A percentile compares a stretch with the other conserved stretches of the same genome.
Conservation (phyloP, 306 rosid genomes). For the Vigna hirtella region DNA sequence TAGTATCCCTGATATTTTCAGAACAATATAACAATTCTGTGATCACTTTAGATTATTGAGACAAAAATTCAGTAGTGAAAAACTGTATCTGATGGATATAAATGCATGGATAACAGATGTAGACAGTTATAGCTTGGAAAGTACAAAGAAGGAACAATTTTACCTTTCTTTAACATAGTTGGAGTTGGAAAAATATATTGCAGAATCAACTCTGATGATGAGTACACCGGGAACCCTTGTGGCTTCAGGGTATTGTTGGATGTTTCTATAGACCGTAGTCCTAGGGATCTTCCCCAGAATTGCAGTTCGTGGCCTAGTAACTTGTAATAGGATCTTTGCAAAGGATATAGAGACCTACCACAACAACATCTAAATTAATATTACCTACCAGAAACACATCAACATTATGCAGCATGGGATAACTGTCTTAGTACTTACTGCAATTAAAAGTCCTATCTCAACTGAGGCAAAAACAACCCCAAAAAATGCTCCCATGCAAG, state of each 20-base stretch:
- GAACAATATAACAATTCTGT: neutral
- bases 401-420: slow-evolving; percentile 28
- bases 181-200: slow-evolving; percentile 96
- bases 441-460: slow-evolving; percentile 91
- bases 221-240: slow-evolving; percentile 75
- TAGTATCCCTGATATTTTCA: slow-evolving; percentile 16
- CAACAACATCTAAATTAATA: slow-evolving; percentile 31
- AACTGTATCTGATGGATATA: neutral
- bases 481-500: slow-evolving; percentile 97
- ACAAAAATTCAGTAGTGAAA: neutral
- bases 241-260: slow-evolving; percentile 87
- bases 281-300: slow-evolving; percentile 85
- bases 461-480: slow-evolving; percentile 86
- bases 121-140: neutral
- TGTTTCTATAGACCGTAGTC: slow-evolving; percentile 85
- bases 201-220: slow-evolving; percentile 91
- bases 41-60: neutral
- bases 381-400: slow-evolving; percentile 5
- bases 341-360: slow-evolving; percentile 81
- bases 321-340: slow-evolving; percentile 94
- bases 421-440: slow-evolving; percentile 57
- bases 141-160: slow-evolving; percentile 20
- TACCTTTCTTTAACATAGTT: slow-evolving; percentile 95
- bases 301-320: slow-evolving; percentile 85
- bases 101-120: neutral